A percentile compares a stretch with the other conserved stretches of the same genome.
phyloP scores from a whole-genome alignment of 2,329 filamentous ascomycete species.

The Camillea tinctor region DNA sequence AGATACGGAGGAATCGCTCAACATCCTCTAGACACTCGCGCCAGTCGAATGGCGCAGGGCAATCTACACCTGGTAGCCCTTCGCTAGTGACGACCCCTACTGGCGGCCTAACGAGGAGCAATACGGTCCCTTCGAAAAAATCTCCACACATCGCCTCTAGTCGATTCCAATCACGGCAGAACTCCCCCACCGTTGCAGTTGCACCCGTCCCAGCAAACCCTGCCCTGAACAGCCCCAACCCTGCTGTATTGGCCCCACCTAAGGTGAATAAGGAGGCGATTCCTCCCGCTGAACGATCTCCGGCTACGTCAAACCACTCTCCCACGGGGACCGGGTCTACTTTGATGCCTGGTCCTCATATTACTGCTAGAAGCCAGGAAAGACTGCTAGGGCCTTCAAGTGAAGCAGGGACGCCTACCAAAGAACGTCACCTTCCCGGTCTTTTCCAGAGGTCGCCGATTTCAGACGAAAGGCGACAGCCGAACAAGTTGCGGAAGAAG shows the following conservation, averaged over 20 bases:
- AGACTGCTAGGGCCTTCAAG: conserved; percentile 42
- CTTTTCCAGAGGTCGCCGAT: conserved; percentile 70
- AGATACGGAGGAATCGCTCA: conserved; percentile 83
- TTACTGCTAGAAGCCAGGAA: conserved; percentile 48
- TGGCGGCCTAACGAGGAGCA: conserved; percentile 65
- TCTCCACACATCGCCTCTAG: conserved; percentile 69
- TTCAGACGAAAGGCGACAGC: conserved; percentile 66
- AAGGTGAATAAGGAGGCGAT: conserved; percentile 32
- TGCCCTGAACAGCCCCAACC: conserved; percentile 46
- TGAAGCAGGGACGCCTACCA: conserved; percentile 54
- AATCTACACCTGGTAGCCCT: conserved; percentile 68
- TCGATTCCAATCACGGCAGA: conserved; percentile 56
- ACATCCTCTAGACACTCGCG: conserved; percentile 86
- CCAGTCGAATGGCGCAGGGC: conserved; percentile 66
- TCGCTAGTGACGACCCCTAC: conserved; percentile 53
- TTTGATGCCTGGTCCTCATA: conserved; percentile 30
- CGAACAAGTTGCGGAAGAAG: conserved; percentile 92
- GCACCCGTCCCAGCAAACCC: conserved; percentile 44
- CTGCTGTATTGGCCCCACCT: conserved; percentile 35
- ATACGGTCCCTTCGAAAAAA: conserved; percentile 89
- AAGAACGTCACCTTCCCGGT: conserved; percentile 66
- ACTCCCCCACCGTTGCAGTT: conserved; percentile 33
- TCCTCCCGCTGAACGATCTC: conserved; percentile 27
- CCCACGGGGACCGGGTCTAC: conserved; percentile 28
- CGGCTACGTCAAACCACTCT: conserved; percentile 30